Evolutionary conservation across 352 stramenopile species (phyloP), one percentile per base, ranked within the genome.

Genomic region (Phytophthora sojae): DNA sequence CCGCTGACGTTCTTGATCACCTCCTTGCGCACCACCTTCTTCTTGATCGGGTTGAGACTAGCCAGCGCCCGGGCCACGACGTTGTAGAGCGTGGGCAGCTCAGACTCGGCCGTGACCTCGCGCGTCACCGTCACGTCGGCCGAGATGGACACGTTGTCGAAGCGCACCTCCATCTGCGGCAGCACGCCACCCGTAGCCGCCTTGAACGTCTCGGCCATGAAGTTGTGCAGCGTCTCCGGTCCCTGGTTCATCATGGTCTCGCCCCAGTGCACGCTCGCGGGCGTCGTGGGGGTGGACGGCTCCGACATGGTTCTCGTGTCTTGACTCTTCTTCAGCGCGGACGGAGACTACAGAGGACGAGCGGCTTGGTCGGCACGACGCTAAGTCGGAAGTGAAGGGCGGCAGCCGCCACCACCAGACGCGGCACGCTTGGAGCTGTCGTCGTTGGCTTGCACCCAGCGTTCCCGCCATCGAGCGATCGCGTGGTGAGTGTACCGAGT

Each of bases 71-170:
- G 52, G 1, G 52, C 53, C 26, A 69, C 39, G 4, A 54, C 32
- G 25, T 69, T 69, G 54, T 54, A 57, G 86, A 86, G 60, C 37
- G 77, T 86, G 15, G 80, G 75, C 23, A 88, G 71, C 57, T 82
- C 78, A 8, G 67, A 64, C 35, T 72, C 57, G 35, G 56, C 37
- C 7, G 49, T 73, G 11, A 73, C 62, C 11, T 73, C 66, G 37
- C 42, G 4, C 5, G 79, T 62, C 19, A 74, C 60, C 19, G 51
- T 56, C 11, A 74, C 30, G 29, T 74, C 61, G 21, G 77, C 77
- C 35, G 77, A 57, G 47, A 87, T 57, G n/a, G 62, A 70, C 32
- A 74, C 32, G n/a, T 74, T 61, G 35, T 62, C 50, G 65, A 72
- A 75, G 37, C 73, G 69, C 30, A 77, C 71, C 42, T 77, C 73